These are phyloP conservation scores for Emergomyces pasteurianus DNA, from an alignment of 2,329 filamentous ascomycete species.

Conservation along the genomic window DNA sequence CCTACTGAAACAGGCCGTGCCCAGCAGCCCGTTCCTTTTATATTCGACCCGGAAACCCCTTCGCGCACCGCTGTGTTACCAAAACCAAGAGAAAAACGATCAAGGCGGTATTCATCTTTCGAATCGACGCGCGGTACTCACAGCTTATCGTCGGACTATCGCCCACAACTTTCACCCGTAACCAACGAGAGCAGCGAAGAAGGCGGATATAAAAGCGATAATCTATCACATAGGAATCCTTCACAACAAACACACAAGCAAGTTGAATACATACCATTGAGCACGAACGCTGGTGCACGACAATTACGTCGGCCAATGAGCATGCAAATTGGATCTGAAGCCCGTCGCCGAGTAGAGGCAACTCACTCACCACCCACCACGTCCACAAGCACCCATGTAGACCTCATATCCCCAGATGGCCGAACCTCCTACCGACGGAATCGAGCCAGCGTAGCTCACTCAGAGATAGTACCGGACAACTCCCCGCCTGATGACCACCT, in stretches of 20 bases:
- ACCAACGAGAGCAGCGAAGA: neutral
- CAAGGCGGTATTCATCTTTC: constrained; percentile 7
- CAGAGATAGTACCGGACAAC: neutral
- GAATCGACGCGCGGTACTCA: neutral
- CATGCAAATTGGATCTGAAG: constrained; percentile 1
- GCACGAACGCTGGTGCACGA: neutral
- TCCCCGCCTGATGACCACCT: neutral
- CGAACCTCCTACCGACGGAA: neutral
- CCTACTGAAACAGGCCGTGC: neutral
- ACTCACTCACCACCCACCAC: neutral
- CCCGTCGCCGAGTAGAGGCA: neutral
- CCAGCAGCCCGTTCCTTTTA: neutral
- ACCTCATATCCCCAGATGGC: neutral
- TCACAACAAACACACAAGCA: neutral
- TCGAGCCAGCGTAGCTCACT: neutral
- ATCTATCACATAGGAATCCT: neutral
- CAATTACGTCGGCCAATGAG: constrained; percentile 1
- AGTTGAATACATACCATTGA: neutral
- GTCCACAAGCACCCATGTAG: neutral
- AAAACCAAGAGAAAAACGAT: neutral
- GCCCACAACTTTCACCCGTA: constrained; percentile 2
- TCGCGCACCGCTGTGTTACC: neutral
- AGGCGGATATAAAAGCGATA: neutral
- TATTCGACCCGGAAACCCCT: neutral
- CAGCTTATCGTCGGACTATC: constrained; percentile 1